Base-by-base conservation (phyloP, 352 stramenopile genomes). In the Globisporangium polare region DNA sequence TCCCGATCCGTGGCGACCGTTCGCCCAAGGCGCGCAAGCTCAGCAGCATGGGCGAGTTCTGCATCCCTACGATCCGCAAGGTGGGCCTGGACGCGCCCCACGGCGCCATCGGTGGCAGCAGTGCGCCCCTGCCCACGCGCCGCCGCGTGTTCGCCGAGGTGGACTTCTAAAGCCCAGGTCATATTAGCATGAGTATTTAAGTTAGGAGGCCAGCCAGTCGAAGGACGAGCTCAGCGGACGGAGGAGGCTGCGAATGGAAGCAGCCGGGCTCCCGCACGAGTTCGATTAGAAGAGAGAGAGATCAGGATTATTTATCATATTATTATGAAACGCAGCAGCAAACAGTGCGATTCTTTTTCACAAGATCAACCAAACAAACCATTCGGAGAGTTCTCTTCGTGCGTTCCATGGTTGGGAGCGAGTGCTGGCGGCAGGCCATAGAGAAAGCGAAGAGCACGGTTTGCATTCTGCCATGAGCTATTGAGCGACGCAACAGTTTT, bases 101-200 rank as follows among this genome's bases (percentile, higher is more conserved):
- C 35, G 63, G 67, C 41, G 66, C 71, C 20, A 20, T 50, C 43
- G 22, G 47, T 22, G 49, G 8, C 3, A 26, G 26, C 2, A 13
- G 15, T 1, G 5, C 33, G 10, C 62, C 77, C 3, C 67, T 90
- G 53, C 63, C 82, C 20, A 79, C 76, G 1, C 64, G 84, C 13
- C 74, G 81, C 22, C 73, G 84, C 39, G 84, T 93, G 33, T 93
- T 91, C 57, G 82, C 84, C 7, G 82, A 93, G 53, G 84, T 93
- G 49, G 80, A 93, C 63, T 89, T 93, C 58, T 68, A 37, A 58
- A 50, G 15, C 7, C 13, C 20, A 57, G 6, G 8, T 27, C 7
- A 10, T 3, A 10, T 3, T 0, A 31, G 7, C 26, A 41, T 8
- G 31, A 46, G 17, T 62, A 66, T 66, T 66, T 66, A 66, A 65